Evolutionary conservation across 2,329 filamentous ascomycete species (phyloP), one percentile per base, ranked within the genome.

Genomic region (Ambrosiella cleistominuta): DNA sequence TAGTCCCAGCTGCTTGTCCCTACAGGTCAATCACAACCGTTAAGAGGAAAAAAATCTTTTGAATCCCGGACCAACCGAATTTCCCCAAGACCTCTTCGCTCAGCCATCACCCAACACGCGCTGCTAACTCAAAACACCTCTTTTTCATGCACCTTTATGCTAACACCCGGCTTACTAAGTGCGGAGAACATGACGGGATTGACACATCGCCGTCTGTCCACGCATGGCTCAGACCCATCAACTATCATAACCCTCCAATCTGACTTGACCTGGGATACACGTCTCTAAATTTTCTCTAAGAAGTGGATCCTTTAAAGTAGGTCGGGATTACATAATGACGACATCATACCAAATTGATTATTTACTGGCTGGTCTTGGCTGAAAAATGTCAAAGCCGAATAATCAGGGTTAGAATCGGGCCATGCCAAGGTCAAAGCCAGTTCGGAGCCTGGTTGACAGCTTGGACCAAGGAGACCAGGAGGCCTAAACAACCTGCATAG

Each of bases 261-360:
- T 27, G 27, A 27, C 27, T 27, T 27, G 19, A 3, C 19, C 19
- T 19, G 4, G 27, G 27, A 27, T 27, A 27, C 3, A 27, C 27
- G 4, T 27, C 27, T 36, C 47, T n/a, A 35, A 51, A 51, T 51
- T 19, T 51, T 51, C 47, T 19, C 47, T 35, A 2, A 35, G 19
- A 47, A 51, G 13, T n/a, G 19, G 2, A 35, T 6, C 47, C 19
- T 35, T 51, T 15, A n/a, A 11, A 11, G 19, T 51, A 15, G 47
- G 47, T 36, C 47, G 9, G 47, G 27, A 51, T 51, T 51, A 51
- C 19, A 51, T 51, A 51, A 51, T 51, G 19, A 51, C 47, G 47
- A n/a, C 47, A 51, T 19, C 2, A 51, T 19, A 19, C 47, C 4
- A 51, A 19, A 51, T 51, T 51, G 19, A 51, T 51, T 27, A 19